A percentile compares a stretch with the other conserved stretches of the same genome.
Evolutionary conservation across 2,329 filamentous ascomycete species (phyloP).

Genomic region (Endocalyx cinctus): DNA sequence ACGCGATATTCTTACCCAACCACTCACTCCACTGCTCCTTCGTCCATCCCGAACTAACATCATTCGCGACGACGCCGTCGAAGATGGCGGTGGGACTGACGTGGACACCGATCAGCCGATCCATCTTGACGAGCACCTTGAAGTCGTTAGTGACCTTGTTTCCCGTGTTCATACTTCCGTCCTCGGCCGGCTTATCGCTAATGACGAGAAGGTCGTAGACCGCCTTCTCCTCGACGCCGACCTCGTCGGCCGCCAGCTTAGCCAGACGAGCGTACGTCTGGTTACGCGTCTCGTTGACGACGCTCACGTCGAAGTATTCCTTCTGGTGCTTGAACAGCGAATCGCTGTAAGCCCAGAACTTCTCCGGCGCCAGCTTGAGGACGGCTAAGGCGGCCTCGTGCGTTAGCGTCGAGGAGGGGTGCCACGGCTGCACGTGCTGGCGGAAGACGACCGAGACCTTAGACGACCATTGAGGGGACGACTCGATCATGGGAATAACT

Average conservation of each 20-base stretch:
- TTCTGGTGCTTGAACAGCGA: slow-evolving; percentile 62
- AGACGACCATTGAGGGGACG: slow-evolving; percentile 50
- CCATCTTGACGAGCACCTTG: slow-evolving; percentile 77
- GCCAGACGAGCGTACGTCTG: slow-evolving; percentile 76
- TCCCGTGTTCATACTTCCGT: slow-evolving; percentile 69
- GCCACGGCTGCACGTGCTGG: slow-evolving; percentile 92
- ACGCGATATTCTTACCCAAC: slow-evolving; percentile 56
- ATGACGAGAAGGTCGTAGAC: slow-evolving; percentile 68
- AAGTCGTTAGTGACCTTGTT: slow-evolving; percentile 82
- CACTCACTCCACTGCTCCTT: slow-evolving; percentile 81
- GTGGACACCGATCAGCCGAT: slow-evolving; percentile 76
- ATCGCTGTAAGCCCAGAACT: slow-evolving; percentile 77
- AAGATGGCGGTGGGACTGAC: slow-evolving; percentile 89
- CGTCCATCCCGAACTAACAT: slow-evolving; percentile 75
- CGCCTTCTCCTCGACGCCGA: slow-evolving; percentile 65
- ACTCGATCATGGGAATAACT: slow-evolving; percentile 60
- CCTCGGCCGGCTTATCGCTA: slow-evolving; percentile 58
- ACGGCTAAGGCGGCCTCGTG: slow-evolving; percentile 86
- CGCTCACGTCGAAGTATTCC: slow-evolving; percentile 77
- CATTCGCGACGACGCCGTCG: slow-evolving; percentile 75
- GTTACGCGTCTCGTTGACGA: slow-evolving; percentile 82
- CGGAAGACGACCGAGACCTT: slow-evolving; percentile 76
- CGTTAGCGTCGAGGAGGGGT: slow-evolving; percentile 75
- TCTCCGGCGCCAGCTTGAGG: slow-evolving; percentile 60
- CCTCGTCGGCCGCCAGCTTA: slow-evolving; percentile 60